Conservation (phyloP, 2,329 filamentous ascomycete species). For the Monosporascus sp. region DNA sequence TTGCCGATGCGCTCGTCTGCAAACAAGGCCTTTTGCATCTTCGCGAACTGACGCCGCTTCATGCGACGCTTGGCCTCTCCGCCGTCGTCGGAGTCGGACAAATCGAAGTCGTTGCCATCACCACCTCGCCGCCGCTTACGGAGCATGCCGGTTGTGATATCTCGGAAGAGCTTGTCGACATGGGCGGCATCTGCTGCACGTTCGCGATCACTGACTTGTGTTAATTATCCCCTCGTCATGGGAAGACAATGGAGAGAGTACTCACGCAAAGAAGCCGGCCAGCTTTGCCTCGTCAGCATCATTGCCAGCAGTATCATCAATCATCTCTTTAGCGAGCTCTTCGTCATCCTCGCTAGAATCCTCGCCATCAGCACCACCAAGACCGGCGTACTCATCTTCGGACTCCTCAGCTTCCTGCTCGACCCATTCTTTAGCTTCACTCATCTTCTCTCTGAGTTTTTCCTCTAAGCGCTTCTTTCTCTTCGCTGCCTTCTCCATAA, state of each 20-base stretch:
- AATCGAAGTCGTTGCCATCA: conserved; percentile 68
- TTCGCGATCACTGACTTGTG: conserved; percentile 61
- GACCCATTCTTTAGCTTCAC: conserved; percentile 79
- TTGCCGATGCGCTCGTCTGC: conserved; percentile 86
- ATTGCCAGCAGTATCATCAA: conserved; percentile 75
- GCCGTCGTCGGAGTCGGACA: conserved; percentile 88
- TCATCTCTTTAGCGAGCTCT: conserved; percentile 74
- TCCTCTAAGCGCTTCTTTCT: conserved; percentile 47
- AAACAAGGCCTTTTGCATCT: conserved; percentile 84
- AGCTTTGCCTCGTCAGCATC: conserved; percentile 75
- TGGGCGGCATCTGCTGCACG: conserved; percentile 78
- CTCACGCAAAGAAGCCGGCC: conserved; percentile 85
- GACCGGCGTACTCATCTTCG: conserved; percentile 93
- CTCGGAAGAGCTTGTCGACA: conserved; percentile 86
- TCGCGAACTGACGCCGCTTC: conserved; percentile 83
- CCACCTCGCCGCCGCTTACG: conserved; percentile 58
- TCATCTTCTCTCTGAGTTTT: conserved; percentile 77
- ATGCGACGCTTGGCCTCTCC: conserved; percentile 70
- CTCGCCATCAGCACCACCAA: conserved; percentile 86
- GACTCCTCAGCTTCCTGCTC: conserved; percentile 95
- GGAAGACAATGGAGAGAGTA: conserved; percentile 19
- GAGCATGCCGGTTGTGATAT: conserved; percentile 84
- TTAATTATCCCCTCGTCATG: background rate
- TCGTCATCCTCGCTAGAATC: conserved; percentile 70
- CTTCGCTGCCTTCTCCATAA: conserved; percentile 62